These are phyloP conservation scores for Vanrija sp. DNA, from an alignment of 1,284 basidiomycete genomes.

Conservation along the genomic window DNA sequence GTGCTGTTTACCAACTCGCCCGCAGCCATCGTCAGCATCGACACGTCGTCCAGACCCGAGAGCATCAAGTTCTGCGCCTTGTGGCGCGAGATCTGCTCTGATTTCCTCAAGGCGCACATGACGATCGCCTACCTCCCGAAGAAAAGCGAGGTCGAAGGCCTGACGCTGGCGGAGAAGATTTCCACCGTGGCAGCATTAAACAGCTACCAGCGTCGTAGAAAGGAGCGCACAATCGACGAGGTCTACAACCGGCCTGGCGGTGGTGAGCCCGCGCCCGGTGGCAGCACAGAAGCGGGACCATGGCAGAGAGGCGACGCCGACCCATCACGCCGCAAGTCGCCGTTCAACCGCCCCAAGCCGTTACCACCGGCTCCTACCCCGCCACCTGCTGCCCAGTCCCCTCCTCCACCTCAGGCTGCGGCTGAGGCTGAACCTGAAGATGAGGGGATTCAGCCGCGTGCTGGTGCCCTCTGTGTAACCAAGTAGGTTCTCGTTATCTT, in stretches of 20 bases:
- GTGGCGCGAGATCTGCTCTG: constrained; percentile 40
- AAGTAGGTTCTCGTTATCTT: constrained; percentile 21
- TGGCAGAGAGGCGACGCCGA: constrained; percentile 48
- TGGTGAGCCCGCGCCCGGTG: constrained; percentile 32
- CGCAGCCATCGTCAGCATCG: constrained; percentile 44
- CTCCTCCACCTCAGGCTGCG: constrained; percentile 1
- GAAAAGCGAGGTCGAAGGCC: constrained; percentile 37
- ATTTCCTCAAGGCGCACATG: constrained; percentile 38
- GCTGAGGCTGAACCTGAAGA: constrained; percentile 8
- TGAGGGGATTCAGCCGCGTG: constrained; percentile 18
- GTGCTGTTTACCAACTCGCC: constrained; percentile 45
- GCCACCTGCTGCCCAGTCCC: background rate
- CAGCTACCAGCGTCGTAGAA: constrained; percentile 37
- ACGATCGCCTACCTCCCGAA: constrained; percentile 45
- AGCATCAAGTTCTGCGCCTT: constrained; percentile 38
- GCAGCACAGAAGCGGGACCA: constrained; percentile 34
- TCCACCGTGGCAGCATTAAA: constrained; percentile 45
- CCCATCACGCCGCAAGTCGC: constrained; percentile 32
- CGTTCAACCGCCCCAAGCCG: constrained; percentile 32
- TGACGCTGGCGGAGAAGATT: constrained; percentile 43
- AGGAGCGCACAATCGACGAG: constrained; percentile 34
- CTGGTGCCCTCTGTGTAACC: constrained; percentile 40
- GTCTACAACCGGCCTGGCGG: constrained; percentile 32
- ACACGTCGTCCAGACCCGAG: constrained; percentile 42
- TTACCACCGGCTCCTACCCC: background rate